Base-by-base conservation (phyloP, 1,284 basidiomycete species). In the Pterulicium gracile region DNA sequence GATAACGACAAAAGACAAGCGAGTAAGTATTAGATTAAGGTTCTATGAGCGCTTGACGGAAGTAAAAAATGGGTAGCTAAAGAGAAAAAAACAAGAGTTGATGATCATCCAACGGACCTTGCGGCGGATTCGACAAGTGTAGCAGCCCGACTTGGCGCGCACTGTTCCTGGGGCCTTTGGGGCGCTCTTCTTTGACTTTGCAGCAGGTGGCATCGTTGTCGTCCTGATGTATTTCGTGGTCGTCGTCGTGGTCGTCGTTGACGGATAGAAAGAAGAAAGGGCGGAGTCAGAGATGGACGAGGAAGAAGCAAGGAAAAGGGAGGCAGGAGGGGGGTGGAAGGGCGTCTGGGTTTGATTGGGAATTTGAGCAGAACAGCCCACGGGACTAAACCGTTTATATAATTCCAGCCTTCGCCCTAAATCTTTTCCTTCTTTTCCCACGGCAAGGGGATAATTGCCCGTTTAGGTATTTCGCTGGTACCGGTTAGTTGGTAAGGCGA, bases 111-210 rank as follows among this genome's bases (percentile, higher is more conserved):
- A 42, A 61, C 63, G 48, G 46, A 85, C 85, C 79, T 88, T 88
- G 57, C 85, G 70, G 55, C 85, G 75, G 45, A 88, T 86, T 57
- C 85, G 75, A 68, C 85, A 88, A 49, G 85, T 88, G 67, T 87
- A 88, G 61, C 85, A 88, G 55, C 85, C 85, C 51, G 81, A 81
- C 72, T 88, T 88, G 49, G 83, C 84, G 60, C 85, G 79, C 42
- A 39, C 36, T 13, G 36, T 39, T 15, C 36, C 36, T 7, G 79
- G 72, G 60, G 75, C 68, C 57, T 75, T 75, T 60, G 65, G 55
- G 54, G 58, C 50, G 27, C 59, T 45, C 20, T 68, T 65, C 63
- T 70, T 71, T 13, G 66, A 59, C 59, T 67, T 64, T 41, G 61
- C 54, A 2, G 61, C 55, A 42, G 58, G 53, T 23, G 69, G 67